phyloP scores from a whole-genome alignment of 257 asterid species.

The Primulina huaijiensis region DNA sequence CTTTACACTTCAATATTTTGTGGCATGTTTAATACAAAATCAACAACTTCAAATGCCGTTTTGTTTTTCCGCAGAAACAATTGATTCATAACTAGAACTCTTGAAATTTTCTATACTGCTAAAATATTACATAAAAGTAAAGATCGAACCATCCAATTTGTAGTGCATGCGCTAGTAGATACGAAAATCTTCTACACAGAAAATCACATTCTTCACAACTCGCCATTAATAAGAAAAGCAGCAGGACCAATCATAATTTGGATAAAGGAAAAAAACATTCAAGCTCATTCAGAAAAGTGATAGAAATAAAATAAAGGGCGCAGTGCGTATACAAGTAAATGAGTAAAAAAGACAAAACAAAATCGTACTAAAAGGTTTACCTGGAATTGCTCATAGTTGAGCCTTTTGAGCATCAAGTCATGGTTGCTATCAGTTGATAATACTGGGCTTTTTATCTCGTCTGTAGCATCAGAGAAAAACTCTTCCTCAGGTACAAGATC shows the following conservation, averaged over 20 bases:
- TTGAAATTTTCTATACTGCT: not conserved
- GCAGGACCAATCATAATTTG: not conserved
- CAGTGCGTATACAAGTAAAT: not conserved
- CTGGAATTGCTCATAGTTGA: conserved; percentile 87
- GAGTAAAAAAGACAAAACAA: not conserved
- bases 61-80: not conserved
- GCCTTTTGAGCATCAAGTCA: conserved; percentile 90
- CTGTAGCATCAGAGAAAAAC: conserved; percentile 74
- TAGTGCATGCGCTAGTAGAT: conserved; percentile 6
- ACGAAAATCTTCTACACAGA: not conserved
- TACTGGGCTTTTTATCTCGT: conserved; percentile 60
- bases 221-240: conserved; percentile 6
- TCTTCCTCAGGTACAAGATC: conserved; percentile 93
- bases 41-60: not conserved
- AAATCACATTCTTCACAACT: not conserved
- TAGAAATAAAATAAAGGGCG: not conserved
- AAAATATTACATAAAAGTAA: not conserved
- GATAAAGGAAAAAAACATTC: conserved; percentile 3
- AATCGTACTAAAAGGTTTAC: conserved; percentile 31
- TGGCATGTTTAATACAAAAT: not conserved
- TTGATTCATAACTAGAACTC: conserved; percentile 8
- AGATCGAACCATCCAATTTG: not conserved
- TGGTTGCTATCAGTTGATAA: conserved; percentile 64
- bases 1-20: conserved; percentile 1
- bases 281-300: conserved; percentile 2